Evolutionary conservation across 495 filamentous ascomycete genomes (phyloP), one percentile per base, ranked within the genome.

Genomic region (Annulohypoxylon nitens): DNA sequence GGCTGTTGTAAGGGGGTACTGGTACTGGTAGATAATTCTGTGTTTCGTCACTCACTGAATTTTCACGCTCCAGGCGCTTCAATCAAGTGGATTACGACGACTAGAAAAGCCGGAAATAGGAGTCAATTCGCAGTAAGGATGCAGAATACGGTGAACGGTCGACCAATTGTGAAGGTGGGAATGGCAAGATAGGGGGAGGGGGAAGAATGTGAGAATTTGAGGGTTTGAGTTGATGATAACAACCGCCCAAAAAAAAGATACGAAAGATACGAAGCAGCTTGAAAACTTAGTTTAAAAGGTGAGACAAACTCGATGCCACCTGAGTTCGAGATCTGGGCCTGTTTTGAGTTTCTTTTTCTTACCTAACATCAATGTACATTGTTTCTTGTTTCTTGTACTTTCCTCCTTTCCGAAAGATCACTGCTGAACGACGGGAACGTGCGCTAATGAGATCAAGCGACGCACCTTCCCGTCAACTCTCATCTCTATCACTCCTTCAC

Each of bases 211-310:
- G 30, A 30, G 30, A 30, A 30, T 6, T 30, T 58, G 55, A 67
- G 33, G 18, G 20, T 47, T 47, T 47, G 43, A 61, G n/a, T 69
- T 30, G 54, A 48, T 30, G 45, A 61, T 59, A 36, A 69, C 41
- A 66, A 65, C 8, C 12, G 61, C 34, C 47, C 16, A 39, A 53
- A 30, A 30, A 30, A 30, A 30, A 30, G 20, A 23, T 23, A 23
- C 20, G 20, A 30, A 50, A 50, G 43, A 61, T 34, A 50, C 63
- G 50, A 67, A 33, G 63, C 47, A 58, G 33, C 53, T 61, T 66
- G 36, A 45, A 70, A 74, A 70, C 55, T 74, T 74, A 70, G 67
- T 70, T 67, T 61, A 26, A 16, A 64, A 67, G 62, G 71, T 74
- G 71, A 74, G 67, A 74, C 71, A 70, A 10, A 67, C 60, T 64